A percentile compares a stretch with the other conserved stretches of the same genome.
phyloP scores from a whole-genome alignment of 2,329 filamentous ascomycete species.

The Phyllosticta ampelicida region DNA sequence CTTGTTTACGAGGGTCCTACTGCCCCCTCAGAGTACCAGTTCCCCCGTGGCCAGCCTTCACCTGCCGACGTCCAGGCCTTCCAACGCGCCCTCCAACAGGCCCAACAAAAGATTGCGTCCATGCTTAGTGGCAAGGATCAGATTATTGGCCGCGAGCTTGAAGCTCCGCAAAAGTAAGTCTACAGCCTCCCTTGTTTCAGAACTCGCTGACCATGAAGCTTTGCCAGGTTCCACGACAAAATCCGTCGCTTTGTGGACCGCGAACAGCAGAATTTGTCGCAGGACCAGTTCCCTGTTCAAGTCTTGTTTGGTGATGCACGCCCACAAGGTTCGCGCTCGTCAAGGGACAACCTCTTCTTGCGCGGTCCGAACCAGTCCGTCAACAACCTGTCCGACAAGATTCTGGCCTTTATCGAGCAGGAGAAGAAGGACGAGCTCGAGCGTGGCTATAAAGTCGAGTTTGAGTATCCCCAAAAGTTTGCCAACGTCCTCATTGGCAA shows the following conservation, averaged over 20 bases:
- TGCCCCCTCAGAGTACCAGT: slow-evolving; percentile 39
- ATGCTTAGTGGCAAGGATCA: slow-evolving; percentile 45
- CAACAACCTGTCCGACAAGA: slow-evolving; percentile 59
- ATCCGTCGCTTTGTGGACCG: slow-evolving; percentile 48
- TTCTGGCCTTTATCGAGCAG: slow-evolving; percentile 69
- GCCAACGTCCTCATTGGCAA: slow-evolving; percentile 72
- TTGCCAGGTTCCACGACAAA: slow-evolving; percentile 46
- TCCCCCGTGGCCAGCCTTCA: slow-evolving; percentile 47
- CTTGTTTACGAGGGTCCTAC: slow-evolving; percentile 64
- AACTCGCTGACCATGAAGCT: slow-evolving; percentile 14
- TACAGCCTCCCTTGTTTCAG: slow-evolving; percentile 9
- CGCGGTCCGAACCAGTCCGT: slow-evolving; percentile 68
- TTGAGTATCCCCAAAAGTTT: slow-evolving; percentile 91
- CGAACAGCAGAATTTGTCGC: slow-evolving; percentile 41
- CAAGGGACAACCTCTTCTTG: slow-evolving; percentile 49
- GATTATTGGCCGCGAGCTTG: slow-evolving; percentile 43
- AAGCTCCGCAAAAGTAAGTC: slow-evolving; percentile 40
- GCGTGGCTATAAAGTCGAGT: slow-evolving; percentile 72
- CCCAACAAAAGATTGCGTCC: slow-evolving; percentile 45
- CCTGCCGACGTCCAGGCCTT: slow-evolving; percentile 45
- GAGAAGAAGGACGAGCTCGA: slow-evolving; percentile 91
- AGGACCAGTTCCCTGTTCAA: slow-evolving; percentile 46
- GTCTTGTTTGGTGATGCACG: slow-evolving; percentile 38
- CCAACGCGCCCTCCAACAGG: slow-evolving; percentile 46
- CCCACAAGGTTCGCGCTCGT: slow-evolving; percentile 40